Conservation (phyloP, 225 moss, liverwort and hornwort genomes). For the Rhytidiadelphus loreus region DNA sequence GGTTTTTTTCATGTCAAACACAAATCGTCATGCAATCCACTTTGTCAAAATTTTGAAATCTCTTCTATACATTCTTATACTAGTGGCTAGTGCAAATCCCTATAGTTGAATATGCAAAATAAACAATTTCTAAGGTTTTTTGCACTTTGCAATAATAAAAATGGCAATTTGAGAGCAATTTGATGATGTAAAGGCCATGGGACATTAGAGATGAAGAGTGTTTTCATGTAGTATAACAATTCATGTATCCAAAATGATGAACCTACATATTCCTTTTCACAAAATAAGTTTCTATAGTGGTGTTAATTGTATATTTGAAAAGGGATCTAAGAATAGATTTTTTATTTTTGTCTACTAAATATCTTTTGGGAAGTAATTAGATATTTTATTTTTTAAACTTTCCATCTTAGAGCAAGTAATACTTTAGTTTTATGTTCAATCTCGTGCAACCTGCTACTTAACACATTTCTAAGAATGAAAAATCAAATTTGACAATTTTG, state of each 20-base stretch:
- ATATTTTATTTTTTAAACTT: neutral
- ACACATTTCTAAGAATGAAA: too few relatives aligned
- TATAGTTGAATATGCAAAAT: neutral
- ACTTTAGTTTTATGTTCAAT: too few relatives aligned
- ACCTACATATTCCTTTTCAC: rapidly evolving
- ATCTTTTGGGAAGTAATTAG: neutral
- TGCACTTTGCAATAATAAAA: too few relatives aligned
- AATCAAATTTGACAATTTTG: too few relatives aligned
- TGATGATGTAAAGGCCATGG: too few relatives aligned
- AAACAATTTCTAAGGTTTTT: too few relatives aligned
- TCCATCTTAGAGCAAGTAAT: too few relatives aligned
- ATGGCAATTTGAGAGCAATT: too few relatives aligned
- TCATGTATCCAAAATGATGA: too few relatives aligned
- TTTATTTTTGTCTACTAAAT: rapidly evolving
- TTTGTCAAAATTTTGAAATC: neutral
- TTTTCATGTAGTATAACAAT: neutral
- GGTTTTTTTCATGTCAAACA: neutral
- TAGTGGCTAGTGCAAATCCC: neutral
- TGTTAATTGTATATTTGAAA: neutral
- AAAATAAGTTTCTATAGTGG: neutral
- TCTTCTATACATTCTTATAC: neutral
- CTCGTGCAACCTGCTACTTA: too few relatives aligned
- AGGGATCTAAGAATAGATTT: rapidly evolving
- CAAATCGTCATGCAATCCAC: neutral
- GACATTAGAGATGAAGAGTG: too few relatives aligned